phyloP scores from a whole-genome alignment of 176 grass and related monocot species.

The Raddia distichophylla region DNA sequence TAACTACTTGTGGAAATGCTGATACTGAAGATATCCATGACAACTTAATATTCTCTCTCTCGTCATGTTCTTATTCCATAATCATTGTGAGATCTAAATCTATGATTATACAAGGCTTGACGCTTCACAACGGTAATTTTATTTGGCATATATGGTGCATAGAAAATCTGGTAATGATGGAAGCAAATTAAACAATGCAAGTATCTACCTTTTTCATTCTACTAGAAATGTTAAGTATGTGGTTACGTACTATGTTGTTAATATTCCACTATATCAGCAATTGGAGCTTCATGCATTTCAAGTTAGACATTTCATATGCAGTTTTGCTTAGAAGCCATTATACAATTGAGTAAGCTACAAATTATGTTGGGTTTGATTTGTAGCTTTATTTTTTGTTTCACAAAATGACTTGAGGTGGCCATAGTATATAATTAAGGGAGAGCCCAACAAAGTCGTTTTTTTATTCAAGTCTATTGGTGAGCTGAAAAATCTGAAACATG shows the following conservation, averaged over 20 bases:
- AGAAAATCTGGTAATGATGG: neutral
- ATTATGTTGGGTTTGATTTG: constrained; percentile 1
- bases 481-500: neutral
- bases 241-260: neutral
- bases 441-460: neutral
- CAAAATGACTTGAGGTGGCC: neutral
- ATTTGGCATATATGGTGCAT: neutral
- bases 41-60: neutral
- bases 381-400: neutral
- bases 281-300: neutral
- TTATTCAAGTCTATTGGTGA: neutral
- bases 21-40: constrained; percentile 1
- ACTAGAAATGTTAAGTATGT: neutral
- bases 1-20: neutral
- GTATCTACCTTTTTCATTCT: neutral
- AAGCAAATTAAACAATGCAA: neutral
- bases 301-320: neutral
- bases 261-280: neutral
- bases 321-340: neutral
- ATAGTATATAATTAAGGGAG: neutral
- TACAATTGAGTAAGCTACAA: neutral
- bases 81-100: constrained; percentile 1
- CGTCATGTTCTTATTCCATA: constrained; percentile 3
- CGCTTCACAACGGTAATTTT: neutral
- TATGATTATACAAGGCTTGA: neutral